These are phyloP conservation scores for Colletotrichum chrysophilum DNA, from an alignment of 2,329 filamentous ascomycete species.

Conservation along the genomic window DNA sequence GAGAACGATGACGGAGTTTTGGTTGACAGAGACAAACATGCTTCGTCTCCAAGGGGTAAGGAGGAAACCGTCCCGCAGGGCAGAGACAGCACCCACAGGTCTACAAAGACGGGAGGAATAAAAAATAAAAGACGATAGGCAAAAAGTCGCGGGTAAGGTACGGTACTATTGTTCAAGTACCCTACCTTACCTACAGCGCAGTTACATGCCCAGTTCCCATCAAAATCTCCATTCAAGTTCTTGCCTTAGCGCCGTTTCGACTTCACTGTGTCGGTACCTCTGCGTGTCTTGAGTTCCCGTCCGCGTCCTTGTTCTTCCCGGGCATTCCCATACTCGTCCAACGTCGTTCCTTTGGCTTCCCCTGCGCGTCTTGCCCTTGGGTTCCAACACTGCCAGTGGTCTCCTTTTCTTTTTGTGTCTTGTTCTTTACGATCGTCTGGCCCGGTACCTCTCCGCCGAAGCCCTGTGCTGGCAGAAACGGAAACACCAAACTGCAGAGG, in stretches of 20 bases:
- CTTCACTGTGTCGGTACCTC: slow-evolving; percentile 8
- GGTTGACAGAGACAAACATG: neutral
- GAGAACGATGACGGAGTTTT: neutral
- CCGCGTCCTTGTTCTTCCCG: neutral
- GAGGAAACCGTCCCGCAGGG: neutral
- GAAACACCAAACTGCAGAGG: neutral
- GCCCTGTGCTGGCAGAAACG: neutral
- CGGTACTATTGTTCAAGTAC: neutral
- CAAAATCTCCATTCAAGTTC: slow-evolving; percentile 6
- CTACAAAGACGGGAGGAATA: neutral
- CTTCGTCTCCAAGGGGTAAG: neutral
- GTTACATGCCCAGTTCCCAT: neutral
- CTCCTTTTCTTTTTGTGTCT: neutral
- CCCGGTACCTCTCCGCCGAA: neutral
- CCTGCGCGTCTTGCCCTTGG: neutral
- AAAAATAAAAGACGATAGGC: neutral
- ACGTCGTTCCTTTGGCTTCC: neutral
- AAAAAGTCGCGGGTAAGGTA: neutral
- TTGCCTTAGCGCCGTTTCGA: slow-evolving; percentile 14
- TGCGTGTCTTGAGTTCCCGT: slow-evolving; percentile 2
- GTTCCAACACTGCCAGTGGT: neutral
- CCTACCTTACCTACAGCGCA: neutral
- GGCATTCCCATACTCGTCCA: neutral
- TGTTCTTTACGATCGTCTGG: neutral
- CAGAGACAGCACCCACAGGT: neutral